Evolutionary conservation across 495 filamentous ascomycete species (phyloP), one percentile per base, ranked within the genome.

Genomic region (Penicillium samsonianum): DNA sequence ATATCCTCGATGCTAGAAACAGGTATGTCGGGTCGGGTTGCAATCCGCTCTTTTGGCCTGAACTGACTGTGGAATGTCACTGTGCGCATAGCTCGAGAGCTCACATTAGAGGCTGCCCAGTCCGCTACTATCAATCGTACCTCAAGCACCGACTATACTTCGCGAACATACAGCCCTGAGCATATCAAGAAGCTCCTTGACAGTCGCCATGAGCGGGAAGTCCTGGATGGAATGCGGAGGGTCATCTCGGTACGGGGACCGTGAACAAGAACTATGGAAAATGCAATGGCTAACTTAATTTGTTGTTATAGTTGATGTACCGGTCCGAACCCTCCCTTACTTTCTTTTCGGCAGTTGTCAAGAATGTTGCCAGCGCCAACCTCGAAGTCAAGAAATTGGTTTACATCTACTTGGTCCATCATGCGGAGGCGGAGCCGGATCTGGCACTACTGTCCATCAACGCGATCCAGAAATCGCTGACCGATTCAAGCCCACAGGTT

Each of bases 371-470:
- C 23, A 95, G 87, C 33, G 85, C 92, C 26, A 92, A 87, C 62
- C 80, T 96, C 66, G 91, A 96, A 69, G 90, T 97, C 65, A 95
- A 96, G 74, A 98, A 97, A 68, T 83, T 98, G 45, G 94, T 98
- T 55, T 97, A 98, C 79, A 96, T 96, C 68, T 97, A 96, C 71
- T 85, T 98, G 56, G 86, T 97, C 58, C 89, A 92, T 67, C 91
- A 98, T 83, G 93, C 94, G 65, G 94, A 97, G 69, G 83, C 88
- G 41, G 93, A 96, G 62, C 94, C 93, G 35, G 94, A 98, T 71
- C 88, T 96, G 28, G 92, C 95, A 45, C 82, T 98, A 10, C 81
- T 98, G 19, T 95, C 92, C 40, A 97, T 98, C 79, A 98, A 98
- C 73, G 93, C 93, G 12, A 97, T 98, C 62, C 94, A 98, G 69